Conservation (phyloP, 164 flowering plant species). For the Santalum album region DNA sequence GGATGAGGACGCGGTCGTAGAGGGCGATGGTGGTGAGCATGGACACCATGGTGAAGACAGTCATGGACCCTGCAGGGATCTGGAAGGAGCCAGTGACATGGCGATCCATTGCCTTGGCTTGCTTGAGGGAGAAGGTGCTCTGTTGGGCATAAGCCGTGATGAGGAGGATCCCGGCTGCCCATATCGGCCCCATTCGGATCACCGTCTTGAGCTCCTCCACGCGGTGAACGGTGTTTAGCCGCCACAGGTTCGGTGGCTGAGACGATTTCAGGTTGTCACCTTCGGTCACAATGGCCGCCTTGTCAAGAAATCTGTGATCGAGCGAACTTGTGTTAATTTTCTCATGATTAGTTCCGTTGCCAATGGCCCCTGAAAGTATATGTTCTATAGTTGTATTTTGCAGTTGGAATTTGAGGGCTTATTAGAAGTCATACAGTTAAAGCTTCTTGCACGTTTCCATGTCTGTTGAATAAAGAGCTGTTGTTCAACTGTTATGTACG, state of each 20-base stretch:
- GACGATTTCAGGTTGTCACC: conserved; percentile 27
- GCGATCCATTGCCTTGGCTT: conserved; percentile 69
- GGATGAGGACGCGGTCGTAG: conserved; percentile 67
- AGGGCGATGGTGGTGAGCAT: conserved; percentile 53
- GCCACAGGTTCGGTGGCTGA: conserved; percentile 48
- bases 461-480: too few relatives aligned
- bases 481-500: too few relatives aligned
- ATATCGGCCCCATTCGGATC: conserved; percentile 79
- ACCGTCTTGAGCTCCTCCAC: conserved; percentile 74
- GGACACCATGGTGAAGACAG: conserved; percentile 51
- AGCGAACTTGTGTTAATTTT: too few relatives aligned
- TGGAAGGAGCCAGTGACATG: conserved; percentile 50
- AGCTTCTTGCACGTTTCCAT: too few relatives aligned
- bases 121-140: conserved; percentile 62
- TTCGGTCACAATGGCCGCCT: conserved; percentile 65
- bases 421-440: too few relatives aligned
- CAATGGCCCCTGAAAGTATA: too few relatives aligned
- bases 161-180: conserved; percentile 72
- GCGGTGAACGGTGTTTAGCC: conserved; percentile 62
- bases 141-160: conserved; percentile 73
- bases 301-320: conserved; percentile 53
- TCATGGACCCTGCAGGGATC: conserved; percentile 77
- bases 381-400: too few relatives aligned
- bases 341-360: too few relatives aligned
- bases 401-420: too few relatives aligned